These are phyloP conservation scores for Candida alai DNA, from an alignment of 805 yeast genomes.

Conservation along the genomic window DNA sequence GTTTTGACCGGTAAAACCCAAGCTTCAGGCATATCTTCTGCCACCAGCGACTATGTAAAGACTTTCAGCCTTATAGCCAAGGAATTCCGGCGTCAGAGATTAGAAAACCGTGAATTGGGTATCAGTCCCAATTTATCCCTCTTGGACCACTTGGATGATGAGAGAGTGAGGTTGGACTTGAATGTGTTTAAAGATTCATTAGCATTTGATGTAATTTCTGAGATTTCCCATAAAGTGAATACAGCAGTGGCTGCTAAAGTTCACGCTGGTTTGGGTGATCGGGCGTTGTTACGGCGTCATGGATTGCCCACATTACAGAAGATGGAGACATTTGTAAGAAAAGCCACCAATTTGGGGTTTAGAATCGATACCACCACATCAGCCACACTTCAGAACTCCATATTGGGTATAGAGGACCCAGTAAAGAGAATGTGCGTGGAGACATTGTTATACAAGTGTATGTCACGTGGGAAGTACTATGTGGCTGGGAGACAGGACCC, in stretches of 20 bases:
- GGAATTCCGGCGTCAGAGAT: constrained; percentile 67
- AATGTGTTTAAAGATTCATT: constrained; percentile 64
- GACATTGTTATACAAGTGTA: constrained; percentile 72
- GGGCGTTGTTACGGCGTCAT: constrained; percentile 83
- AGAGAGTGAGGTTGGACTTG: constrained; percentile 64
- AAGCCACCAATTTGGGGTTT: constrained; percentile 62
- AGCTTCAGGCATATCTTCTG: constrained; percentile 38
- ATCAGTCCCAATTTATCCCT: constrained; percentile 56
- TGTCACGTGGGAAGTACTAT: constrained; percentile 82
- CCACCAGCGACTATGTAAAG: constrained; percentile 61
- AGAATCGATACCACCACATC: constrained; percentile 72
- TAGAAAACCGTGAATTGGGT: constrained; percentile 46
- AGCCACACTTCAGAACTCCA: constrained; percentile 66
- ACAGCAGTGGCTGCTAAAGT: constrained; percentile 78
- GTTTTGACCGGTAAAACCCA: constrained; percentile 37
- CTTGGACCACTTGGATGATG: constrained; percentile 82
- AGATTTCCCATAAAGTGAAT: constrained; percentile 77
- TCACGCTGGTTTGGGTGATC: constrained; percentile 72
- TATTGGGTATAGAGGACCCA: constrained; percentile 59
- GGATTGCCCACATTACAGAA: constrained; percentile 78
- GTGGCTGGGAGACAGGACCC: constrained; percentile 86
- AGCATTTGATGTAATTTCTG: constrained; percentile 61
- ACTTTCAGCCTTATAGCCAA: constrained; percentile 62
- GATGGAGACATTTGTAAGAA: constrained; percentile 72
- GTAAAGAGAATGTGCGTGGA: constrained; percentile 70